Conservation (phyloP, 1,284 basidiomycete genomes). For the Cryptococcus sp. region DNA sequence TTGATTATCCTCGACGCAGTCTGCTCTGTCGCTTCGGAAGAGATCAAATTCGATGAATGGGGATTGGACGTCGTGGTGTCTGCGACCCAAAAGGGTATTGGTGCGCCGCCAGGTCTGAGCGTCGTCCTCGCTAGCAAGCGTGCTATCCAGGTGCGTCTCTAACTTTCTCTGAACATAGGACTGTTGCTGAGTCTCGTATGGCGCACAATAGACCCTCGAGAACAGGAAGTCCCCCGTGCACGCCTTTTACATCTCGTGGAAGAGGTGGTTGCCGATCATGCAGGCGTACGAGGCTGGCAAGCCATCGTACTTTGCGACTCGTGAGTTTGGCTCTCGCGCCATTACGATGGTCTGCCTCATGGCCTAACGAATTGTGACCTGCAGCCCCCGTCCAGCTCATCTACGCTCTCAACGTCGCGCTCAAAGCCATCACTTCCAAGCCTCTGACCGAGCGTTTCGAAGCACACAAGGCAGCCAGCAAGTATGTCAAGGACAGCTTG, state of each 20-base stretch:
- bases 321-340: constrained; percentile 29
- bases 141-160: constrained; percentile 65
- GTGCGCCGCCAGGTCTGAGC: constrained; percentile 90
- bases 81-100: constrained; percentile 93
- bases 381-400: constrained; percentile 81
- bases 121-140: constrained; percentile 78
- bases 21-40: constrained; percentile 93
- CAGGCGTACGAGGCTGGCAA: constrained; percentile 65
- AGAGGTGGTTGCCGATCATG: constrained; percentile 95
- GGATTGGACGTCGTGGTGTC: constrained; percentile 85
- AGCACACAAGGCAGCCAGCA: constrained; percentile 72
- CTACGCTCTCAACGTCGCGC: constrained; percentile 81
- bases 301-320: constrained; percentile 87
- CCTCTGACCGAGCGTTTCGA: constrained; percentile 77
- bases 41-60: constrained; percentile 94
- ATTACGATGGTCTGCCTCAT: neutral
- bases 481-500: constrained; percentile 72
- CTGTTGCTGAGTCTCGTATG: neutral
- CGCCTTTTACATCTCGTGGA: constrained; percentile 89
- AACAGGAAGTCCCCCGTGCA: constrained; percentile 68
- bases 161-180: no score
- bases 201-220: constrained; percentile 62
- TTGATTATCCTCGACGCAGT: constrained; percentile 90
- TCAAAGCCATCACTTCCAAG: constrained; percentile 67
- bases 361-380: neutral